These are phyloP conservation scores for Leccinum arenicola DNA, from an alignment of 768 basidiomycete genomes.

Conservation along the genomic window DNA sequence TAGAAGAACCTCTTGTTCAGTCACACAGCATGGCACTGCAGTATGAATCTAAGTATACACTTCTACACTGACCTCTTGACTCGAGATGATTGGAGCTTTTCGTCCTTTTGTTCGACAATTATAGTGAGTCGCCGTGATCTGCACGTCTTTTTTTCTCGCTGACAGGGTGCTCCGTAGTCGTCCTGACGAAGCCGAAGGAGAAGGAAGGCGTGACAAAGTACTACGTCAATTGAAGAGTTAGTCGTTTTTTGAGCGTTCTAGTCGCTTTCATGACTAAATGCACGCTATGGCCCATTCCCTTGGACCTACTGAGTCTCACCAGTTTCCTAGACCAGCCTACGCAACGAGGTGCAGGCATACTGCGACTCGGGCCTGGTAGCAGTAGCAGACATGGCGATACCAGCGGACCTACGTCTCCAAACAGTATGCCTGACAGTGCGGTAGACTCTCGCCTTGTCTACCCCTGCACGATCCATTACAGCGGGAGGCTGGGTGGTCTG, in stretches of 20 bases:
- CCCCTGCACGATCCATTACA: conserved; percentile 87
- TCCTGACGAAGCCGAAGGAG: conserved; percentile 84
- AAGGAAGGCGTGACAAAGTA: conserved; percentile 75
- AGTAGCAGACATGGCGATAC: conserved; percentile 31
- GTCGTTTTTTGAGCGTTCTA: conserved; percentile 19
- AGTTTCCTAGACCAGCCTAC: conserved; percentile 80
- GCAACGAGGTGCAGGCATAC: conserved; percentile 68
- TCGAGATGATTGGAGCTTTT: conserved; percentile 54
- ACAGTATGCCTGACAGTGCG: conserved; percentile 36
- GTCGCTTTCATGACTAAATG: not conserved
- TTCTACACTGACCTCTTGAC: no score
- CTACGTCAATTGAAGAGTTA: conserved; percentile 74
- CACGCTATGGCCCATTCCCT: conserved; percentile 73
- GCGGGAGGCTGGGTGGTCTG: conserved; percentile 81
- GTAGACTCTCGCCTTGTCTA: conserved; percentile 75
- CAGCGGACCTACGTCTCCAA: conserved; percentile 23
- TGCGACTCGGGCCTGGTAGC: conserved; percentile 52
- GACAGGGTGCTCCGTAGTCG: conserved; percentile 49
- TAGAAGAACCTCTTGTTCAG: no score
- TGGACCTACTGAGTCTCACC: conserved; percentile 84
- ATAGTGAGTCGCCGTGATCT: conserved; percentile 50
- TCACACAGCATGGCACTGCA: no score
- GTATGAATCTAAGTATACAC: no score
- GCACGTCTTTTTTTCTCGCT: conserved; percentile 1
- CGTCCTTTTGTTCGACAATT: conserved; percentile 93